phyloP scores from a whole-genome alignment of 176 grass and related monocot species.

The Cenchrus fungigraminus region DNA sequence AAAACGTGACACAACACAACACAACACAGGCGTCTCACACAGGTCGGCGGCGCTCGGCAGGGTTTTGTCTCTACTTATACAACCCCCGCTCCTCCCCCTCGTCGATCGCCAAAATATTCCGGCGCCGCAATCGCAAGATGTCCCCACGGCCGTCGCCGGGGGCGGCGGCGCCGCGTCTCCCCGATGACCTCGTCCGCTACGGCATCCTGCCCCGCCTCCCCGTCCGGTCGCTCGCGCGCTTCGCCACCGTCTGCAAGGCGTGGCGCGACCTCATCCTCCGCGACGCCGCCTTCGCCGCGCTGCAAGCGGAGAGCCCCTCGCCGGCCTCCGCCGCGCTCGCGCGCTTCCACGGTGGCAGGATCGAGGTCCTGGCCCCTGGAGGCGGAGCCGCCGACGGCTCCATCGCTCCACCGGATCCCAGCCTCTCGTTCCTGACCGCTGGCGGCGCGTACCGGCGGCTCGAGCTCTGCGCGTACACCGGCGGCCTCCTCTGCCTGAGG shows the following conservation, averaged over 20 bases:
- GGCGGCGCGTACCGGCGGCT: neutral
- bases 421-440: neutral
- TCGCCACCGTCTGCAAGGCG: conserved; percentile 28
- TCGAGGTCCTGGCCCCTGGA: neutral
- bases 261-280: conserved; percentile 28
- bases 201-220: conserved; percentile 27
- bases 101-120: neutral
- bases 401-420: neutral
- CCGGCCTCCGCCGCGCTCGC: conserved; percentile 11
- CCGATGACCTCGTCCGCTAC: neutral
- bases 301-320: conserved; percentile 28
- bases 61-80: neutral
- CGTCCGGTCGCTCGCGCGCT: conserved; percentile 1
- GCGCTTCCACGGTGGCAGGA: neutral
- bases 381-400: neutral
- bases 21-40: too few relatives aligned
- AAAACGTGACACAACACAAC: neutral
- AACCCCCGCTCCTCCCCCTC: neutral
- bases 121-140: neutral
- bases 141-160: neutral
- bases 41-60: neutral
- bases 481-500: conserved; percentile 9
- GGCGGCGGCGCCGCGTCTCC: neutral
- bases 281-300: conserved; percentile 2
- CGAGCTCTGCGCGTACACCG: neutral